These are phyloP conservation scores for Neofusicoccum cordaticola DNA, from an alignment of 2,329 filamentous ascomycete species.

Conservation along the genomic window DNA sequence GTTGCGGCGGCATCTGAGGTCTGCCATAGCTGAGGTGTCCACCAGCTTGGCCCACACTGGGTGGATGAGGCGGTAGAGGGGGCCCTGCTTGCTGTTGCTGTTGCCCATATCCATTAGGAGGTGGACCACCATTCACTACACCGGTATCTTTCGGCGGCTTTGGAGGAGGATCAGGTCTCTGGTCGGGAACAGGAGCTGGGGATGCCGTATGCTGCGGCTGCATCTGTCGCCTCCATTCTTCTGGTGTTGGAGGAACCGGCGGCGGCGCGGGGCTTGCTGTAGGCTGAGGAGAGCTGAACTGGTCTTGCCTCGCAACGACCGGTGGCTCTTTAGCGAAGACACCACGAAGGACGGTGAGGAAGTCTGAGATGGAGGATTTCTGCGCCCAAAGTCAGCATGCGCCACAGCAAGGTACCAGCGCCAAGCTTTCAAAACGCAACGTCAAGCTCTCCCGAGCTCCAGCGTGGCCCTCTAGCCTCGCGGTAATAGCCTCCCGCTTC, in stretches of 20 bases:
- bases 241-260: constrained; percentile 69
- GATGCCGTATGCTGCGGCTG: constrained; percentile 32
- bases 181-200: constrained; percentile 27
- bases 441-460: neutral
- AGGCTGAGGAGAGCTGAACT: constrained; percentile 26
- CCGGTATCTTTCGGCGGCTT: constrained; percentile 43
- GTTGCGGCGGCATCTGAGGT: constrained; percentile 20
- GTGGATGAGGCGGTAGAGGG: constrained; percentile 32
- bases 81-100: constrained; percentile 23
- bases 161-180: constrained; percentile 40
- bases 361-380: constrained; percentile 83
- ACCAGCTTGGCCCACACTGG: constrained; percentile 19
- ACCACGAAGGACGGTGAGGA: constrained; percentile 76
- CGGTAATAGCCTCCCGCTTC: no score
- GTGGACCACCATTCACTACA: neutral
- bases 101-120: constrained; percentile 22
- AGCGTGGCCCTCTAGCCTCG: neutral
- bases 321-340: constrained; percentile 95
- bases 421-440: neutral
- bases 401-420: neutral
- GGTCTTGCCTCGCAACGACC: constrained; percentile 65
- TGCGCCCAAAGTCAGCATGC: constrained; percentile 24
- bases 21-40: constrained; percentile 21
- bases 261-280: constrained; percentile 45
- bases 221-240: constrained; percentile 47